Percentiles rank a stretch among this genome's conserved stretches.
Evolutionary conservation across 192 early-diverging fungal genomes (phyloP).

Genomic region (Jimgerdemannia flammicorona): DNA sequence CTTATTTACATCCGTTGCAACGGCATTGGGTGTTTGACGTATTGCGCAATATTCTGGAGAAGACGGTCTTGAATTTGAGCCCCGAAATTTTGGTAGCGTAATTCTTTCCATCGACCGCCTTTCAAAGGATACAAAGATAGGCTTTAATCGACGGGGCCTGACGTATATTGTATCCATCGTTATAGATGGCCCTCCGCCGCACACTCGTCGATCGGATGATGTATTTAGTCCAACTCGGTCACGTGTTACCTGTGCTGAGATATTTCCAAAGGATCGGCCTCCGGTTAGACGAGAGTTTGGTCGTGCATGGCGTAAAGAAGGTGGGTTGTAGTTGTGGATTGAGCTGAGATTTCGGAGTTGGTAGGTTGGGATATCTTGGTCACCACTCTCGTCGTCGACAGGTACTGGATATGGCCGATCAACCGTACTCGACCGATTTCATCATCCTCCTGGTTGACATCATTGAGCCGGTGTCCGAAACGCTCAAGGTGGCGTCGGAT

Average conservation of each 20-base stretch:
- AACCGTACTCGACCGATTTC: conserved; percentile 40
- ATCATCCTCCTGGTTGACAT: conserved; percentile 39
- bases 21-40: conserved; percentile 60
- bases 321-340: conserved; percentile 8
- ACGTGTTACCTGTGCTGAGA: conserved; percentile 55
- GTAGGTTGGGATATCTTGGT: background rate
- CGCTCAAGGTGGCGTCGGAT: conserved; percentile 27
- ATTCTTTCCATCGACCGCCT: background rate
- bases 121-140: conserved; percentile 12
- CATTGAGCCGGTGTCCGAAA: conserved; percentile 35
- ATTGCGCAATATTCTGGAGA: conserved; percentile 54
- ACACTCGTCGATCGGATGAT: conserved; percentile 66
- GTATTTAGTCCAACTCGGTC: conserved; percentile 59
- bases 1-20: conserved; percentile 64
- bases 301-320: conserved; percentile 62
- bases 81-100: conserved; percentile 54
- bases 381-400: background rate
- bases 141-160: background rate
- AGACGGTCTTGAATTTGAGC: conserved; percentile 46
- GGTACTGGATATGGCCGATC: conserved; percentile 37
- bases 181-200: conserved; percentile 62
- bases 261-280: conserved; percentile 50
- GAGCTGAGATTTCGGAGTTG: too few relatives aligned
- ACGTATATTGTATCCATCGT: background rate
- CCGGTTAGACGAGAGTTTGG: conserved; percentile 64